Evolutionary conservation across 2,329 filamentous ascomycete species (phyloP).

Genomic region (Monascus ruber): DNA sequence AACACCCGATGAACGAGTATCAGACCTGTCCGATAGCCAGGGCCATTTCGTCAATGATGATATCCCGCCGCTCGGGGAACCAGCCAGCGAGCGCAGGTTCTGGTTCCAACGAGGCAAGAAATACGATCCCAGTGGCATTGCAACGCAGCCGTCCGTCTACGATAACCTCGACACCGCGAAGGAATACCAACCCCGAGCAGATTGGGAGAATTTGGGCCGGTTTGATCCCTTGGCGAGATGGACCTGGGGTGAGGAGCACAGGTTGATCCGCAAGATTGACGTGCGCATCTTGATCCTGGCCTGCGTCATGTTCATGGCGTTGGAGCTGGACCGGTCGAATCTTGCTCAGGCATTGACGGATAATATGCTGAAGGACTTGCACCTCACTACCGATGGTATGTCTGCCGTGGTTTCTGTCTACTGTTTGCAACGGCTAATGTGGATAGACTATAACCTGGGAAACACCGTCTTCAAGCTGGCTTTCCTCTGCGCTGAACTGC

Average conservation of each 20-base stretch:
- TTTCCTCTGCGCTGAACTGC: constrained; percentile 44
- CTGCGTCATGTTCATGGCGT: constrained; percentile 40
- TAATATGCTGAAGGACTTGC: constrained; percentile 38
- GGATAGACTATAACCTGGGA: constrained; percentile 28
- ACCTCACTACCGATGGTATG: constrained; percentile 14
- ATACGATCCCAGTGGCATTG: constrained; percentile 18
- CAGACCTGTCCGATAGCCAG: not conserved
- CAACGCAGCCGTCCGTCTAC: constrained; percentile 36
- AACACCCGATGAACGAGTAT: not conserved
- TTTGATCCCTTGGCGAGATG: constrained; percentile 16
- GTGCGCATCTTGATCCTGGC: constrained; percentile 21
- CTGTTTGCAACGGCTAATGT: not conserved
- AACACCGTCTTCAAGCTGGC: constrained; percentile 45
- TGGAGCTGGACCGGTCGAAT: constrained; percentile 42
- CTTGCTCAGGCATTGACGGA: constrained; percentile 41
- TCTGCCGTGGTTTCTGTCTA: not conserved
- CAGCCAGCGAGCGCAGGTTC: constrained; percentile 13
- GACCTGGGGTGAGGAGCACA: constrained; percentile 12
- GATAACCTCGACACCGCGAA: constrained; percentile 33
- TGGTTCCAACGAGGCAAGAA: constrained; percentile 17
- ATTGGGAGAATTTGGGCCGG: constrained; percentile 28
- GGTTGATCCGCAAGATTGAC: constrained; percentile 15
- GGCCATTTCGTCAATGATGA: not conserved
- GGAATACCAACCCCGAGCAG: constrained; percentile 16
- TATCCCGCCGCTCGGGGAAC: constrained; percentile 5